Evolutionary conservation across 176 grass and related monocot species (phyloP).

Genomic region (Tuctoria greenei): DNA sequence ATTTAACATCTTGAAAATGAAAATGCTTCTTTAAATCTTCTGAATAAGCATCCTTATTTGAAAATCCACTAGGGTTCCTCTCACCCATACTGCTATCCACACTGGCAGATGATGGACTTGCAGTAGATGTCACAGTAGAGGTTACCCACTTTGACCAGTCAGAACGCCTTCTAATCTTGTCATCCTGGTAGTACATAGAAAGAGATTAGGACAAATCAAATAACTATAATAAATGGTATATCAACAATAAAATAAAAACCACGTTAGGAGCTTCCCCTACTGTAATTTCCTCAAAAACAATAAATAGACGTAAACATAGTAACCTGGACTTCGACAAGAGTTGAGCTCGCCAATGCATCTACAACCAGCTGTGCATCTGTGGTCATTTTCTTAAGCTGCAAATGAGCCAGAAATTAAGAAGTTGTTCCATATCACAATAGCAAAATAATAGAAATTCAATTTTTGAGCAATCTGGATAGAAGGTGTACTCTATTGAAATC

Average conservation of each 20-base stretch:
- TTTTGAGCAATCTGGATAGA: slow-evolving; percentile 27
- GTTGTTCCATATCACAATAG: slow-evolving; percentile 2
- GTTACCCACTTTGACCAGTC: slow-evolving; percentile 71
- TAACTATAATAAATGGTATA: not conserved
- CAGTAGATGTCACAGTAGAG: slow-evolving; percentile 32
- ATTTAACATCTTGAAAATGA: slow-evolving; percentile 34
- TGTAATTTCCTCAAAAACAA: too few relatives aligned
- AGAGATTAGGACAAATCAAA: slow-evolving; percentile 27
- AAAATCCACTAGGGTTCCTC: slow-evolving; percentile 23
- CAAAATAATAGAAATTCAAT: slow-evolving; percentile 14
- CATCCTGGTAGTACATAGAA: slow-evolving; percentile 43
- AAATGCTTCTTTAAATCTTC: slow-evolving; percentile 47
- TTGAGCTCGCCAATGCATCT: slow-evolving; percentile 61
- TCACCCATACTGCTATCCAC: slow-evolving; percentile 37
- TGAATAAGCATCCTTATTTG: slow-evolving; percentile 32
- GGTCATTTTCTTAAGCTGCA: slow-evolving; percentile 74
- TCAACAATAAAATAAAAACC: slow-evolving; percentile 21
- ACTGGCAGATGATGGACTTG: slow-evolving; percentile 37
- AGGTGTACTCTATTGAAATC: slow-evolving; percentile 75
- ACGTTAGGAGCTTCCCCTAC: too few relatives aligned
- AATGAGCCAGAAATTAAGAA: slow-evolving; percentile 24
- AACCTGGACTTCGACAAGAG: slow-evolving; percentile 71
- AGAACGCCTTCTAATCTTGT: slow-evolving; percentile 60
- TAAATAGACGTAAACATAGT: slow-evolving; percentile 21
- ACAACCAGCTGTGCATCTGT: slow-evolving; percentile 53